Evolutionary conservation across 345 rosid genomes (phyloP), one percentile per base, ranked within the genome.

Genomic region (Pistacia integerrima): DNA sequence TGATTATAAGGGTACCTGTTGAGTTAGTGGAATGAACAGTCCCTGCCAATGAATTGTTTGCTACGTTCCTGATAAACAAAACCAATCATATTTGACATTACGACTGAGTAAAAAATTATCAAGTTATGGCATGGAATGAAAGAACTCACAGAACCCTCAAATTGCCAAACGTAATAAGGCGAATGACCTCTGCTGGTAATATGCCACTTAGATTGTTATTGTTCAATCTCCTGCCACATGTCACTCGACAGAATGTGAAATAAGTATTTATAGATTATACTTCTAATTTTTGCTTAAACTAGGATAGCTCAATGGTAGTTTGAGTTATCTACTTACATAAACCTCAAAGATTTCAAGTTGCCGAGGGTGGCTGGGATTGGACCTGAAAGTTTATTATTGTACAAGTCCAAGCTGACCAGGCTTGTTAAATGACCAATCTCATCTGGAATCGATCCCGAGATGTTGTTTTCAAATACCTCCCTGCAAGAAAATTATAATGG

Each of bases 281-380:
- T 22, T 0, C 5, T 25, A 49, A 7, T 36, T 22, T 67, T 44
- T 5, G 8, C 20, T 1, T 67, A n/a, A 20, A 5, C 30, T 20
- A 5, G 55, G 70, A 46, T 46, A 67, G 11, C 22, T 41, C 8
- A 35, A 14, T 11, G 58, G 22, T 38, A 4, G 0, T 30, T 41
- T 41, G 46, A 22, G 11, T 8, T 35, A 25, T 33, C 11, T 12
- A 81, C 84, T 65, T 81, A 89, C 88, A 89, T 4, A 61, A 73
- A 84, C 41, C 33, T 63, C 76, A 87, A 52, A 58, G 81, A 82
- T 16, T 18, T 46, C 73, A 87, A 66, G 63, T 82, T 82, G 70
- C 84, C 88, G 18, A 87, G 70, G 58, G 89, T 73, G 49, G 83
- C 8, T 25, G 88, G 89, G 28, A 89, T 82, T 33, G 74, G 14